Evolutionary conservation across 2,329 filamentous ascomycete genomes (phyloP).

Genomic region (Sporothrix pseudoabietina): DNA sequence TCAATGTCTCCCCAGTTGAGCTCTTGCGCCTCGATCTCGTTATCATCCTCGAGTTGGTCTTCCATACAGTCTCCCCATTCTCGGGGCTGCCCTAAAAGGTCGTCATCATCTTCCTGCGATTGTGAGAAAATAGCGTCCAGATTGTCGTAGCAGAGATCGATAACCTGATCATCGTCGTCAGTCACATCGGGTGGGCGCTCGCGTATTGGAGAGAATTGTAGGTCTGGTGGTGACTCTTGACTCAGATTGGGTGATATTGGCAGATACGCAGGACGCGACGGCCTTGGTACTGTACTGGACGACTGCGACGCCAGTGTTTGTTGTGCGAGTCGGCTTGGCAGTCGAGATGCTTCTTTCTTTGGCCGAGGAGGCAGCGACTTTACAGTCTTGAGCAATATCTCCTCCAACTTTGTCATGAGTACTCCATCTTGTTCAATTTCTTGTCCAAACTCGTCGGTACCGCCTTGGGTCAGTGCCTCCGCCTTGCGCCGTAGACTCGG

Average conservation of each 20-base stretch:
- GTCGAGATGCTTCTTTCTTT: not conserved
- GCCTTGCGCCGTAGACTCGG: slow-evolving; percentile 31
- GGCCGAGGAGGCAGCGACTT: not conserved
- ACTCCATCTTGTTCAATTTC: not conserved
- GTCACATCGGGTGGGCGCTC: not conserved
- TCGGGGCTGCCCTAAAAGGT: not conserved
- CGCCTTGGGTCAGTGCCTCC: not conserved
- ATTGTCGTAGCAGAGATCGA: slow-evolving; percentile 18
- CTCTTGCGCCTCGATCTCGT: not conserved
- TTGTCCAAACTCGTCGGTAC: not conserved
- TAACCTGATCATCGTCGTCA: not conserved
- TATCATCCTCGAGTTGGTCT: not conserved
- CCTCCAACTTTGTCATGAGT: slow-evolving; percentile 27
- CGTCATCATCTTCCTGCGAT: not conserved
- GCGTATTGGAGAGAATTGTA: not conserved
- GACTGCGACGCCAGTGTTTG: not conserved
- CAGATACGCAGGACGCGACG: not conserved
- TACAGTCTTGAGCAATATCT: slow-evolving; percentile 29
- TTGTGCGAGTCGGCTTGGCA: not conserved
- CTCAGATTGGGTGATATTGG: not conserved
- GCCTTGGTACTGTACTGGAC: not conserved
- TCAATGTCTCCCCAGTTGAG: slow-evolving; percentile 31
- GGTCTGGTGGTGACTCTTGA: no score
- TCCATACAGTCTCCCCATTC: not conserved
- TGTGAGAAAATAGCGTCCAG: not conserved